Base-by-base conservation (phyloP, 345 rosid genomes). In the Atalantia buxifolia region DNA sequence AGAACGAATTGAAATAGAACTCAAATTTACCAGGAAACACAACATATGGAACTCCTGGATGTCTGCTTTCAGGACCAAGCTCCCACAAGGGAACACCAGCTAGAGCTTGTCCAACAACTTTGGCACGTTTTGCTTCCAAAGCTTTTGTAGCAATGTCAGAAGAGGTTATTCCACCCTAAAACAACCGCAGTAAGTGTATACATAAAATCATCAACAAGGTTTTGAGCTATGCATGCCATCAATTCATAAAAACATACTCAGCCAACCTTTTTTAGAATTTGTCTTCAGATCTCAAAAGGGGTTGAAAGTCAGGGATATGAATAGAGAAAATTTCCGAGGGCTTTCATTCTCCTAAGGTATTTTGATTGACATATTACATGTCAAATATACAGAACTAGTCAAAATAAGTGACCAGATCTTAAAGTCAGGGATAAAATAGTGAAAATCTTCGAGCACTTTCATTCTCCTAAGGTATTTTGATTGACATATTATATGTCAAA, bases 101-200 rank as follows among this genome's bases (percentile, higher is more conserved):
- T 66, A 95, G 87, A 81, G 99, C 98, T 87, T 95, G 97, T 72
- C 99, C 99, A 45, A 90, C 88, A 77, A 95, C 89, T 86, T 84
- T 91, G 66, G 99, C 98, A 77, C 94, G 88, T 78, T 85, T 92
- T 71, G 96, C 99, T 84, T 88, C 92, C 48, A 93, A 87, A 79
- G 99, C 98, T 89, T 93, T 92, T 79, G 99, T 95, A 55, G 97
- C 99, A n/a, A 90, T 91, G 86, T 95, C 99, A 45, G 99, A 95
- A 72, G 99, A 95, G 27, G 99, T 95, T 66, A 93, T 95, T 79
- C 99, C 99, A 76, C 99, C 99, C 98, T 94, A 65, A 31, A 76
- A 38, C 21, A 60, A 25, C 3, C 6, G 21, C 48, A 14, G 28
- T 59, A 8, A 56, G 48, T 56, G 36, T 25, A 33, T 36, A 24